A percentile compares a stretch with the other conserved stretches of the same genome.
Evolutionary conservation across 768 basidiomycete species (phyloP).

Genomic region (Neoboletus magnificus): DNA sequence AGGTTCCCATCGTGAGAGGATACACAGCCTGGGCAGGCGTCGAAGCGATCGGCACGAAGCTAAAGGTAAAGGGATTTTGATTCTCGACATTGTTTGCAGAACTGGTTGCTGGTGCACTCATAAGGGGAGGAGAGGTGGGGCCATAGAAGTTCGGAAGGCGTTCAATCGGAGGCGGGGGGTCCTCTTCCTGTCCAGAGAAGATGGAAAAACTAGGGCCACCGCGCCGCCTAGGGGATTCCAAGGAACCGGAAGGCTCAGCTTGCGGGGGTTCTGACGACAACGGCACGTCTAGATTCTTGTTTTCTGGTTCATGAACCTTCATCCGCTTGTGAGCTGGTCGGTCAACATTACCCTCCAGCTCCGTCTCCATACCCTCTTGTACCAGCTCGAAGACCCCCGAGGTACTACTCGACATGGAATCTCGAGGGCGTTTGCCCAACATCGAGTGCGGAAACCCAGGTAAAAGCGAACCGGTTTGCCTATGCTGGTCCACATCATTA

Average conservation of each 20-base stretch:
- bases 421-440: slow-evolving; percentile 67
- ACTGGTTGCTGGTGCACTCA: slow-evolving; percentile 38
- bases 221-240: slow-evolving; percentile 18
- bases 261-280: slow-evolving; percentile 10
- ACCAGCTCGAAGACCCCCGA: slow-evolving; percentile 41
- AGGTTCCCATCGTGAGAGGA: slow-evolving; percentile 37
- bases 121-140: slow-evolving; percentile 39
- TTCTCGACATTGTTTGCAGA: slow-evolving; percentile 53
- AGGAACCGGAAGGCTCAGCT: slow-evolving; percentile 16
- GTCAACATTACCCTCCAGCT: slow-evolving; percentile 36
- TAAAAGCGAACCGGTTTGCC: slow-evolving; percentile 18
- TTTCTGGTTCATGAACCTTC: slow-evolving; percentile 34
- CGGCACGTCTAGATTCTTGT: slow-evolving; percentile 14
- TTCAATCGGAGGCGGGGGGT: slow-evolving; percentile 50
- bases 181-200: slow-evolving; percentile 42
- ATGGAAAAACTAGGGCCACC: slow-evolving; percentile 45
- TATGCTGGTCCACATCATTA: slow-evolving; percentile 10
- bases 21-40: slow-evolving; percentile 45
- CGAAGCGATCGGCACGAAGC: slow-evolving; percentile 49
- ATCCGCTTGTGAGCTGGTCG: slow-evolving; percentile 54
- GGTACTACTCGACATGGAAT: slow-evolving; percentile 43
- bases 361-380: slow-evolving; percentile 40
- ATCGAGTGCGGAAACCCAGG: slow-evolving; percentile 43
- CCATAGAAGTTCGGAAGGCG: slow-evolving; percentile 52
- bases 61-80: slow-evolving; percentile 51